Conservation (phyloP, 768 basidiomycete genomes). For the Pleurotus tuber-regium region DNA sequence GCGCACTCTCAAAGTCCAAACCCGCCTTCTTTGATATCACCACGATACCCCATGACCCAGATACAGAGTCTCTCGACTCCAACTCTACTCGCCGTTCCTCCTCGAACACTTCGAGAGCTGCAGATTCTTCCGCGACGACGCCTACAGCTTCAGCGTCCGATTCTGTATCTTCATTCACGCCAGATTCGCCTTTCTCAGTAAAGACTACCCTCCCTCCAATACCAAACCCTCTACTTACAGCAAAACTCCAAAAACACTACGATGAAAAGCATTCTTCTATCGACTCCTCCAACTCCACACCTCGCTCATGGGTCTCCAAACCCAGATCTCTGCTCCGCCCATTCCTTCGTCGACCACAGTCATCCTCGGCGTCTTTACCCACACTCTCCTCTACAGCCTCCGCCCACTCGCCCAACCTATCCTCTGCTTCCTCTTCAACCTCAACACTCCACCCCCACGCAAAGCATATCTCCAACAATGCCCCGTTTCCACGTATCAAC, state of each 20-base stretch:
- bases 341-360: not conserved
- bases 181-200: not conserved
- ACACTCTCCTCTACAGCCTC: slow-evolving; percentile 21
- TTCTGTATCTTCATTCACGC: slow-evolving; percentile 5
- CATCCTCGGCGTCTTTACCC: not conserved
- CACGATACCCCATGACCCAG: not conserved
- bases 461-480: too few relatives aligned
- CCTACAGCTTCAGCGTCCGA: slow-evolving; percentile 3
- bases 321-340: not conserved
- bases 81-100: slow-evolving; percentile 16
- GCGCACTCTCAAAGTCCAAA: slow-evolving; percentile 4
- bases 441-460: slow-evolving; percentile 24
- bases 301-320: not conserved
- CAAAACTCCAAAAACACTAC: slow-evolving; percentile 4
- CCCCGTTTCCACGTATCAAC: slow-evolving; percentile 6
- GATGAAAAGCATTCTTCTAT: not conserved
- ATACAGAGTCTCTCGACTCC: slow-evolving; percentile 12
- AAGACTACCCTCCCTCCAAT: slow-evolving; percentile 4
- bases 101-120: not conserved
- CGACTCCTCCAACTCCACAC: too few relatives aligned
- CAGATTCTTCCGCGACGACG: slow-evolving; percentile 5
- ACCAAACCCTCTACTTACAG: slow-evolving; percentile 7
- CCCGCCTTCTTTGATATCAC: slow-evolving; percentile 10
- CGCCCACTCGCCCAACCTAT: slow-evolving; percentile 17
- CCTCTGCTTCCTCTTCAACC: slow-evolving; percentile 21